A percentile compares a stretch with the other conserved stretches of the same genome.
Conservation (phyloP, 768 basidiomycete genomes). For the Boletus rufocinnamomeus region DNA sequence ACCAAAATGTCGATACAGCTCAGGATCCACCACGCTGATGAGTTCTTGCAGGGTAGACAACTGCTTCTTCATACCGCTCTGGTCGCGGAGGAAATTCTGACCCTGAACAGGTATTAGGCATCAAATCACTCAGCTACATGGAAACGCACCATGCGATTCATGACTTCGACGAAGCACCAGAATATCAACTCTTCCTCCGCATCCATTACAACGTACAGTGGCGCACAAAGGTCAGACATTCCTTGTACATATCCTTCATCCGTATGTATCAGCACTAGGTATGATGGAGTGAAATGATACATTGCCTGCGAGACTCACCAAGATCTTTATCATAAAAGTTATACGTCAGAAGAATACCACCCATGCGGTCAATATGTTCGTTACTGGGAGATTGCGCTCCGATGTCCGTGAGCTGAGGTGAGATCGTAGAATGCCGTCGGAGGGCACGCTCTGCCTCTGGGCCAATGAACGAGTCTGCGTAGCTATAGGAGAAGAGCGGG, state of each 20-base stretch:
- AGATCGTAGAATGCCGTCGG: constrained; percentile 68
- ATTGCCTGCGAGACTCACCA: constrained; percentile 49
- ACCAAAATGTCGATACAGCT: constrained; percentile 91
- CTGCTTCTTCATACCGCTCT: constrained; percentile 97
- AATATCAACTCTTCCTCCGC: constrained; percentile 90
- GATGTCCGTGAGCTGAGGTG: constrained; percentile 68
- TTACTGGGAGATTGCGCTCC: constrained; percentile 89
- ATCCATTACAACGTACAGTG: constrained; percentile 88
- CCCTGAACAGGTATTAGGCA: constrained; percentile 52
- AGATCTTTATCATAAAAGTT: constrained; percentile 88
- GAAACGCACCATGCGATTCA: constrained; percentile 86
- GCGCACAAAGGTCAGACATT: constrained; percentile 96
- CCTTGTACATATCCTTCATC: constrained; percentile 91
- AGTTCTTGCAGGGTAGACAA: constrained; percentile 86
- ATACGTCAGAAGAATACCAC: constrained; percentile 85
- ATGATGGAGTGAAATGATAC: background rate
- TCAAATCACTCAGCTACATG: constrained; percentile 2
- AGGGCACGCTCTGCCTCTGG: constrained; percentile 55
- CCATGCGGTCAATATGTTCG: constrained; percentile 88
- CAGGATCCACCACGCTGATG: constrained; percentile 92
- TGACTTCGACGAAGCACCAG: constrained; percentile 94
- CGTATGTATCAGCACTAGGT: constrained; percentile 17
- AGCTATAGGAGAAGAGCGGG: constrained; percentile 70
- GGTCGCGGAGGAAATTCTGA: constrained; percentile 93
- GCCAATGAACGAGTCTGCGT: constrained; percentile 38